Evolutionary conservation across 2,329 filamentous ascomycete species (phyloP).

Genomic region (Aspergillus alliaceus): DNA sequence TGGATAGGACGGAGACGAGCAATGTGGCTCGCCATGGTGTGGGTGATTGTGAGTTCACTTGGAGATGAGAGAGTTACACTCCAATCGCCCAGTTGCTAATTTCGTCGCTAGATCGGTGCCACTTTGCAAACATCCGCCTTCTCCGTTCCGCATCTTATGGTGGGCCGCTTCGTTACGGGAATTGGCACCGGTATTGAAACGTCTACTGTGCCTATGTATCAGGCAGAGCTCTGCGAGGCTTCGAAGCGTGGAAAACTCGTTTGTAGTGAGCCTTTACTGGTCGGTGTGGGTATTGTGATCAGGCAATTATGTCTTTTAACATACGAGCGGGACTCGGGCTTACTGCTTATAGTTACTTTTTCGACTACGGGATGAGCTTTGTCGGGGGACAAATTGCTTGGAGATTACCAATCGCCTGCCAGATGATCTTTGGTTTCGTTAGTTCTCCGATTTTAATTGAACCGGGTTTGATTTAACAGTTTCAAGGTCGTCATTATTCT

Average conservation of each 20-base stretch:
- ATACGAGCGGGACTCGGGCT: not conserved
- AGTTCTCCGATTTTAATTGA: slow-evolving; percentile 30
- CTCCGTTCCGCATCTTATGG: slow-evolving; percentile 34
- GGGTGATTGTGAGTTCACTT: slow-evolving; percentile 26
- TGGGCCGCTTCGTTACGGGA: slow-evolving; percentile 52
- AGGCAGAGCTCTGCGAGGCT: slow-evolving; percentile 47
- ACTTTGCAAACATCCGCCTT: slow-evolving; percentile 34
- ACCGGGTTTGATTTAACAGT: not conserved
- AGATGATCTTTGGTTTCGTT: slow-evolving; percentile 46
- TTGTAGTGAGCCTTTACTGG: slow-evolving; percentile 41
- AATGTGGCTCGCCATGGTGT: slow-evolving; percentile 38
- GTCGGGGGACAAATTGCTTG: slow-evolving; percentile 45
- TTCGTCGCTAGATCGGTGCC: slow-evolving; percentile 28
- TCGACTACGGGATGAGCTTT: slow-evolving; percentile 36
- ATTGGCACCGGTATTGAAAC: slow-evolving; percentile 51
- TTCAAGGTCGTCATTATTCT: slow-evolving; percentile 16
- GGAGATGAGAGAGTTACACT: not conserved
- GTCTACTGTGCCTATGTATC: slow-evolving; percentile 42
- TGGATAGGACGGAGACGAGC: slow-evolving; percentile 29
- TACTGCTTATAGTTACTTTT: slow-evolving; percentile 21
- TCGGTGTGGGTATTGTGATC: slow-evolving; percentile 40
- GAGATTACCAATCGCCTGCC: slow-evolving; percentile 50
- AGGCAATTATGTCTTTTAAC: slow-evolving; percentile 8
- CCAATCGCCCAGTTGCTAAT: not conserved
- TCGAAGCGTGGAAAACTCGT: slow-evolving; percentile 46